Evolutionary conservation across 768 basidiomycete genomes (phyloP).

Genomic region (Mycena chlorophos): DNA sequence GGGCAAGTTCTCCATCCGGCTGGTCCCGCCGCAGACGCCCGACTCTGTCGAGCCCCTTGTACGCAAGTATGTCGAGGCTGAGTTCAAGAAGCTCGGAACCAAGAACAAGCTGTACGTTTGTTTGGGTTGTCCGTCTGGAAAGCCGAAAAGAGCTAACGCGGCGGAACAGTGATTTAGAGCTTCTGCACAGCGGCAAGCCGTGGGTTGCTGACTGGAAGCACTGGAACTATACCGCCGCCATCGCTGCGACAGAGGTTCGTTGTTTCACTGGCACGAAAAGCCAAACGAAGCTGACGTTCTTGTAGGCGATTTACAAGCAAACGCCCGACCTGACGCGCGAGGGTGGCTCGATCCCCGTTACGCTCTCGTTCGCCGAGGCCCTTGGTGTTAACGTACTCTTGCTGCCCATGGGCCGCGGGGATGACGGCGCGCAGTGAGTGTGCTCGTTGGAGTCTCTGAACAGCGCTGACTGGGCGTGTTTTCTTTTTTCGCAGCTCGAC

Average conservation of each 20-base stretch:
- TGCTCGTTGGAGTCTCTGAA: background rate
- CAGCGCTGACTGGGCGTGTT: background rate
- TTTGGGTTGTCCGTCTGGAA: background rate
- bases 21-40: constrained; percentile 88
- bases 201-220: constrained; percentile 87
- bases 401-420: constrained; percentile 90
- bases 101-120: constrained; percentile 85
- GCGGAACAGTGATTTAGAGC: constrained; percentile 48
- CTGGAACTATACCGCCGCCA: constrained; percentile 92
- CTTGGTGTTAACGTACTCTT: constrained; percentile 85
- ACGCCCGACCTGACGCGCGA: constrained; percentile 85
- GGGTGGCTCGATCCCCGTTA: constrained; percentile 94
- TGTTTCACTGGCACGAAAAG: background rate
- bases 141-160: background rate
- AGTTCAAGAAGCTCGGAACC: constrained; percentile 81
- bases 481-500: constrained; percentile 58
- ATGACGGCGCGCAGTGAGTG: constrained; percentile 90
- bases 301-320: constrained; percentile 61
- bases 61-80: constrained; percentile 62
- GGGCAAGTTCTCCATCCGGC: constrained; percentile 92
- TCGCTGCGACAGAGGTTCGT: constrained; percentile 73
- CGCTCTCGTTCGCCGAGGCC: constrained; percentile 88
- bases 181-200: constrained; percentile 80
- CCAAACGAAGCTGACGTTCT: constrained; percentile 26
- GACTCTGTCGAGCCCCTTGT: constrained; percentile 73